phyloP scores from a whole-genome alignment of 176 grass and related monocot genomes.

The Tuctoria greenei region DNA sequence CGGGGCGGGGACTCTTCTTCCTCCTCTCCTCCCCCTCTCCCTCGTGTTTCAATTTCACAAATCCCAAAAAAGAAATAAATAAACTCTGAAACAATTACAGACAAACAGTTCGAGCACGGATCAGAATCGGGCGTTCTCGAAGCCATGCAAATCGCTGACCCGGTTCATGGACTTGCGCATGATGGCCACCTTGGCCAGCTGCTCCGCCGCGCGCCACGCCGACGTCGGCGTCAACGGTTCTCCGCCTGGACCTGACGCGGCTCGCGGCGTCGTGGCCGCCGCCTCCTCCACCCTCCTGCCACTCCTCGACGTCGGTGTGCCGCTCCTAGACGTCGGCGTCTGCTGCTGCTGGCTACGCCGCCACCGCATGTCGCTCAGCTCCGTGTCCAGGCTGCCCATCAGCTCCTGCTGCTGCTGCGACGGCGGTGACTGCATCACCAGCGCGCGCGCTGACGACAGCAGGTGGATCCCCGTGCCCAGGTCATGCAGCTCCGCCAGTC shows the following conservation, averaged over 20 bases:
- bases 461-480: slow-evolving; percentile 68
- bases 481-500: slow-evolving; percentile 72
- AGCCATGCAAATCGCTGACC: slow-evolving; percentile 86
- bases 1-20: neutral
- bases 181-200: slow-evolving; percentile 95
- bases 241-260: neutral
- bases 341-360: slow-evolving; percentile 34
- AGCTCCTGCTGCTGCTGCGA: slow-evolving; percentile 55
- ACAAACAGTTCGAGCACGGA: too few species aligned
- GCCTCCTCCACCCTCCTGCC: too few species aligned
- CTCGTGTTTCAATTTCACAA: too few species aligned
- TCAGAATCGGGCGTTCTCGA: slow-evolving; percentile 97
- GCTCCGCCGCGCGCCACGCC: slow-evolving; percentile 92
- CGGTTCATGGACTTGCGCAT: slow-evolving; percentile 91
- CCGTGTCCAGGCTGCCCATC: slow-evolving; percentile 54
- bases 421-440: slow-evolving; percentile 58
- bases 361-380: slow-evolving; percentile 65
- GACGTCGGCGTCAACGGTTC: slow-evolving; percentile 79
- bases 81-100: too few species aligned
- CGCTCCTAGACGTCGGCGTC: slow-evolving; percentile 28
- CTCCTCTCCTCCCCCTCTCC: too few species aligned
- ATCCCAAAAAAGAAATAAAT: too few species aligned
- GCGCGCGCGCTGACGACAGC: slow-evolving; percentile 69
- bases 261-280: slow-evolving; percentile 31
- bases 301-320: slow-evolving; percentile 29